Evolutionary conservation across 805 yeast genomes (phyloP).

Genomic region (Komagataella kurtzmanii): DNA sequence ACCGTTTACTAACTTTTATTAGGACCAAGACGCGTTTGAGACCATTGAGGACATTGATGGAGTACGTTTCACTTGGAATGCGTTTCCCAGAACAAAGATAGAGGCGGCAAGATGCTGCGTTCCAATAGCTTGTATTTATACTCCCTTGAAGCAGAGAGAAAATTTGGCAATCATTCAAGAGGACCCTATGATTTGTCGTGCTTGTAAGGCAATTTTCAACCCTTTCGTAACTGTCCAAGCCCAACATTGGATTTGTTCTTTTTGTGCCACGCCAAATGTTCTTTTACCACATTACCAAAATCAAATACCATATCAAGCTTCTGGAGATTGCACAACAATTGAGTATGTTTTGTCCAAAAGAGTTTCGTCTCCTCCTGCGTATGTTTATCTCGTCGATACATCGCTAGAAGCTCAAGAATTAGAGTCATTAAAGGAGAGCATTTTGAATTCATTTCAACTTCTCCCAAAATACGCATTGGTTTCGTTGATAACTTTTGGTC

Average conservation of each 20-base stretch:
- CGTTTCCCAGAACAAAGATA: slow-evolving; percentile 38
- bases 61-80: slow-evolving; percentile 64
- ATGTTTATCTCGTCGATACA: slow-evolving; percentile 43
- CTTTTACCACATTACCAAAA: slow-evolving; percentile 13
- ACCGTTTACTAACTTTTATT: not conserved
- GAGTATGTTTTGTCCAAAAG: slow-evolving; percentile 28
- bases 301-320: slow-evolving; percentile 21
- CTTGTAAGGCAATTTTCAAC: slow-evolving; percentile 39
- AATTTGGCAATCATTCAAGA: slow-evolving; percentile 22
- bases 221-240: slow-evolving; percentile 30
- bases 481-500: slow-evolving; percentile 47
- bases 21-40: slow-evolving; percentile 21
- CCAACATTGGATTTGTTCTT: slow-evolving; percentile 39
- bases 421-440: slow-evolving; percentile 34
- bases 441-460: slow-evolving; percentile 24
- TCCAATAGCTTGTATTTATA: slow-evolving; percentile 44
- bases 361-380: slow-evolving; percentile 30
- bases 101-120: slow-evolving; percentile 38
- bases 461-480: slow-evolving; percentile 43
- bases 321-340: slow-evolving; percentile 29
- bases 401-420: slow-evolving; percentile 39
- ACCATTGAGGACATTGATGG: slow-evolving; percentile 61
- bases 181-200: slow-evolving; percentile 34
- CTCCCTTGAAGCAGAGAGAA: slow-evolving; percentile 39
- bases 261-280: slow-evolving; percentile 36